Evolutionary conservation across 1,139 yeast genomes (phyloP).

Genomic region (Sugiyamaella japonica): DNA sequence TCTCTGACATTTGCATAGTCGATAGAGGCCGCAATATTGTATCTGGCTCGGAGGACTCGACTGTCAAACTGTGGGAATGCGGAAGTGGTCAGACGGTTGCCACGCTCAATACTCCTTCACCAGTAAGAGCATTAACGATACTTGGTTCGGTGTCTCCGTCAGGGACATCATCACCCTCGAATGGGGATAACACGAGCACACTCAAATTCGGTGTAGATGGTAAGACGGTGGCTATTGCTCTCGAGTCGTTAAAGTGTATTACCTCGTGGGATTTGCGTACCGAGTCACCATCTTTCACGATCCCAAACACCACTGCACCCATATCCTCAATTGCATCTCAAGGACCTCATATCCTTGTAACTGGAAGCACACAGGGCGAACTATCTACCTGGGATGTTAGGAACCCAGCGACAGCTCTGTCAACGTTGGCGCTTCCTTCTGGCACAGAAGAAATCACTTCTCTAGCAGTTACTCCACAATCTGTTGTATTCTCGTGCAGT

Average conservation of each 20-base stretch:
- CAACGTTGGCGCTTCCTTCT: neutral
- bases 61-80: slow-evolving; percentile 66
- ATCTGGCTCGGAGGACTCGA: slow-evolving; percentile 48
- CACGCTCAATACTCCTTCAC: slow-evolving; percentile 36
- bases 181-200: neutral
- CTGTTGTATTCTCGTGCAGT: slow-evolving; percentile 4
- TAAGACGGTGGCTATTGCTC: slow-evolving; percentile 46
- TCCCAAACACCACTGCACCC: slow-evolving; percentile 2
- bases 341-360: slow-evolving; percentile 30
- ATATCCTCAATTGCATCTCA: slow-evolving; percentile 10
- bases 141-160: slow-evolving; percentile 4
- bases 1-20: slow-evolving; percentile 50
- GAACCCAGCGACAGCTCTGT: slow-evolving; percentile 10
- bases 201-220: slow-evolving; percentile 45
- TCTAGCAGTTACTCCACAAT: neutral
- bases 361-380: slow-evolving; percentile 20
- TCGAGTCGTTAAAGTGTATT: slow-evolving; percentile 44
- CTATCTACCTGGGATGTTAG: slow-evolving; percentile 21
- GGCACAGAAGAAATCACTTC: slow-evolving; percentile 1
- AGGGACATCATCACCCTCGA: slow-evolving; percentile 16
- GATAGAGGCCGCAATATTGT: slow-evolving; percentile 67
- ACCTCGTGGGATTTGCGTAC: slow-evolving; percentile 22
- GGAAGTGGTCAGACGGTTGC: slow-evolving; percentile 52
- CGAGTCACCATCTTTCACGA: neutral
- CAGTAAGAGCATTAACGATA: slow-evolving; percentile 23